phyloP scores from a whole-genome alignment of 2,329 filamentous ascomycete genomes.

The Hypoxylon sp. region DNA sequence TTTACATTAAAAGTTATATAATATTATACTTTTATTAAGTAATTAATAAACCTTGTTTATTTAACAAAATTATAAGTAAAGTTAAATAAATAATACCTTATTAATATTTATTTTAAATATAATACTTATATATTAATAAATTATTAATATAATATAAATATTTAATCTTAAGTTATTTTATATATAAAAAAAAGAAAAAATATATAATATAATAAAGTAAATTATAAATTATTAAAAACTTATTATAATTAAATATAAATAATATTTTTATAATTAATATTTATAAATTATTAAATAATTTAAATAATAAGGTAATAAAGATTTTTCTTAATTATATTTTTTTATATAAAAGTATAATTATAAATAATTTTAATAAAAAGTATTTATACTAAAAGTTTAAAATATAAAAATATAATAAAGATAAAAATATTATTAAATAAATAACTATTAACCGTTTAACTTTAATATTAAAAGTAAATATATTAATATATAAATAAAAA shows the following conservation, averaged over 20 bases:
- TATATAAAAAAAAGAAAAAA: constrained; percentile 6
- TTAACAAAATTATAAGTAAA: constrained; percentile 3
- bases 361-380: too few relatives aligned
- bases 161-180: constrained; percentile 1
- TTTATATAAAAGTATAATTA: not conserved
- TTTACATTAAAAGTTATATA: too few relatives aligned
- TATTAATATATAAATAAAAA: constrained; percentile 11
- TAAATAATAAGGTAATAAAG: not conserved
- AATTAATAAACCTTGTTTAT: too few relatives aligned
- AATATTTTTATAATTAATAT: constrained; percentile 2
- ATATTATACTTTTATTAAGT: too few relatives aligned
- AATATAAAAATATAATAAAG: constrained; percentile 1
- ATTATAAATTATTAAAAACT: not conserved
- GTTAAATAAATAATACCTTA: not conserved
- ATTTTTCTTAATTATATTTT: constrained; percentile 14
- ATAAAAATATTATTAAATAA: constrained; percentile 2
- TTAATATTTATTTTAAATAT: constrained; percentile 5
- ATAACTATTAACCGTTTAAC: not conserved
- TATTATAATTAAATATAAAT: constrained; percentile 13
- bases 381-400: too few relatives aligned
- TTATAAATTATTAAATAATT: constrained; percentile 13
- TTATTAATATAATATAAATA: constrained; percentile 1
- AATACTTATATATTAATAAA: constrained; percentile 1
- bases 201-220: constrained; percentile 15
- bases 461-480: constrained; percentile 5